Evolutionary conservation across 805 yeast species (phyloP), one percentile per base, ranked within the genome.

Genomic region (Candida stauntonica): DNA sequence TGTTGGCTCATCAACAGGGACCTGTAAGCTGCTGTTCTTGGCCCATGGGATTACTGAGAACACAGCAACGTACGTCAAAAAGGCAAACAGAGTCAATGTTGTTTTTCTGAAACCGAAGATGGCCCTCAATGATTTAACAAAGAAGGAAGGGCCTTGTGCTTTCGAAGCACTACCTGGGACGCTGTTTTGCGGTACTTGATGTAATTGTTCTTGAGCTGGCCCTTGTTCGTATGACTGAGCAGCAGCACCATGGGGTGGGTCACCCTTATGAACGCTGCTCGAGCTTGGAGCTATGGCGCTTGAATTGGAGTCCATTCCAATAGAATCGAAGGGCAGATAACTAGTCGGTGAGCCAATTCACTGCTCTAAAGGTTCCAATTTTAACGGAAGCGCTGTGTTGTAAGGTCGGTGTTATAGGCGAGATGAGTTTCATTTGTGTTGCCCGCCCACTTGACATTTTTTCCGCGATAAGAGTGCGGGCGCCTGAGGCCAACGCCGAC

Each of bases 101-200:
- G 89, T 81, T 60, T 83, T 83, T 45, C 91, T 62, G 62, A 82
- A 83, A n/a, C 83, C 79, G 56, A 81, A 78, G 1, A 73, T 58
- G 5, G 79, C 67, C 38, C 81, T 67, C 7, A 71, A 29, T 17
- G 61, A 56, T 27, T 46, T 41, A 2, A 33, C 31, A 21, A 53
- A 29, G 4, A 41, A 3, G 1, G 57, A 52, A 11, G 54, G 46
- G 5, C 17, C 41, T 5, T 28, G n/a, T n/a, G 36, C n/a, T 12
- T 35, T 18, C 12, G n/a, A 14, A 14, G 18, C 30, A 8, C 15
- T 26, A 7, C 7, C 14, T 9, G 28, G 15, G 14, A 6, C 13
- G 20, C 9, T 18, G 16, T 14, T 15, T 15, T 7, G 26, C 15
- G 11, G 30, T 3, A n/a, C n/a, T 13, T 18, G n/a, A 5, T 24